Evolutionary conservation across 352 stramenopile species (phyloP), one percentile per base, ranked within the genome.

Genomic region (Globisporangium splendens): DNA sequence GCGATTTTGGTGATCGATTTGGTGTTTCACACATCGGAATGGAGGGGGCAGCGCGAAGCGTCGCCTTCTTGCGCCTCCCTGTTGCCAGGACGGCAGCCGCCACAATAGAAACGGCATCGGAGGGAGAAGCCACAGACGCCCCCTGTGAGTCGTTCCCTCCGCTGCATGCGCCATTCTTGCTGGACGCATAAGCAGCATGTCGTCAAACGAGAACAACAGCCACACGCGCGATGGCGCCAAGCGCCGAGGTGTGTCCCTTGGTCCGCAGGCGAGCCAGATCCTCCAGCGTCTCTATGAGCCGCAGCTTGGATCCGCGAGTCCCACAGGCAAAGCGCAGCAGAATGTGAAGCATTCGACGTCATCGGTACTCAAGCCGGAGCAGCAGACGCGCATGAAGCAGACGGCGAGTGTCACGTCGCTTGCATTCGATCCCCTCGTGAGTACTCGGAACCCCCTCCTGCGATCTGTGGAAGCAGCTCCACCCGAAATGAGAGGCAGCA

Each of bases 211-310:
- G 24, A 31, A 5, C 24, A 31, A 5, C 11, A 24, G 18, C 31
- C 50, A 58, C 33, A 28, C 59, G 46, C 75, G 79, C 22, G 72
- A 89, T 51, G 79, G 79, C 61, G 79, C 79, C 39, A 81, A 80
- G 50, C 77, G 77, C 2, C 70, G 74, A 54, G 70, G 74, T 17
- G 55, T 65, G 12, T 73, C 75, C 21, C 63, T 86, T 39, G 79
- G 75, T 1, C 75, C 77, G 10, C 75, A 87, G 55, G 62, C 75
- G 20, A 86, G 52, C 33, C 64, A 88, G 39, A 89, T 89, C 56
- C 63, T 87, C 35, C 79, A 89, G 62, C 73, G 79, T 14, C 59
- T 89, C 1, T 89, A 89, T 28, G 79, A 88, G 46, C 79, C 79
- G 4, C 75, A 86, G 28, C 63, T 88, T 24, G 79, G 75, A 0